Evolutionary conservation across 169 alveolate species (phyloP), one percentile per base, ranked within the genome.

Genomic region (Theileria sp.): DNA sequence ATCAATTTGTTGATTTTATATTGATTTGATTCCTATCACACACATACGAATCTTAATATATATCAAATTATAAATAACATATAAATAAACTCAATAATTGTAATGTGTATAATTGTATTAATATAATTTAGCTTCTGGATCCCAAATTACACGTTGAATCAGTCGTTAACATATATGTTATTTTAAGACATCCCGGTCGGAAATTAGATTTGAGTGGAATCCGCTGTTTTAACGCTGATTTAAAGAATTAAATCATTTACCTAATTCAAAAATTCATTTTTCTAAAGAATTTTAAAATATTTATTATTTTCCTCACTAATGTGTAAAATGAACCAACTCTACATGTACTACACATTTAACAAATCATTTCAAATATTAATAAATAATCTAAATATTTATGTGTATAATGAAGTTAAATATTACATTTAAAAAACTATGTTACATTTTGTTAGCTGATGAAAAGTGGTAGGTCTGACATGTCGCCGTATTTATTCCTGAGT

Each of bases 381-480:
- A 8, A 7, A 44, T 44, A 44, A 32, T 44, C 3, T 44, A 44
- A 10, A 10, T 13, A 44, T 44, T 10, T 4, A 13, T 44, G 4
- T 44, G 12, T 44, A 44, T 44, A 44, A 8, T 44, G 8, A 44
- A 44, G 54, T 44, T 44, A 44, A 44, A 44, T 44, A 32, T 32
- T 32, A 32, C 36, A 32, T 32, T 32, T 32, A 19, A 21, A 21
- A 56, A 2, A 3, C 1, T 60, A 60, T 60, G 10, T 60, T 60
- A 60, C 77, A 75, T 19, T 4, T 64, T 36, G 44, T 12, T 64
- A 64, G 32, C 21, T 30, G 17, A 77, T n/a, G 7, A 83, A 54
- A 65, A 83, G 75, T 4, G 89, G 89, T n/a, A 76, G 50, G 77
- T 83, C 89, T 1, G 89, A 83, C 87, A 83, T 76, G 69, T 83